These are phyloP conservation scores for Aspergillus homomorphus DNA, from an alignment of 495 filamentous ascomycete species.

Conservation along the genomic window DNA sequence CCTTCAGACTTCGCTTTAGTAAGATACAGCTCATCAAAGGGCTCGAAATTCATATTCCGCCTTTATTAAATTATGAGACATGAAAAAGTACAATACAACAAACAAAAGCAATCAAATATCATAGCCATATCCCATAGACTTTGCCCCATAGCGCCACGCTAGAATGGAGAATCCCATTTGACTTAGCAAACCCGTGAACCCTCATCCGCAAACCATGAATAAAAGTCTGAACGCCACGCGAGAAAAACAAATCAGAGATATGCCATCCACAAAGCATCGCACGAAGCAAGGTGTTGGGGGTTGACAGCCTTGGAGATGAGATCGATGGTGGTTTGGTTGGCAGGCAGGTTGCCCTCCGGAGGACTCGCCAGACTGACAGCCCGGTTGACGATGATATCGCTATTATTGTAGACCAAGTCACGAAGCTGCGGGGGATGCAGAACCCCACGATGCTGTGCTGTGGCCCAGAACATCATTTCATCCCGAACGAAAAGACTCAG, in stretches of 20 bases:
- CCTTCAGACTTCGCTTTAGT: too few relatives aligned
- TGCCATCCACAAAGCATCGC: slow-evolving; percentile 95
- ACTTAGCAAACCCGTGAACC: slow-evolving; percentile 13
- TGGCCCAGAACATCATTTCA: slow-evolving; percentile 98
- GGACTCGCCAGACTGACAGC: slow-evolving; percentile 73
- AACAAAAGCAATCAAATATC: slow-evolving; percentile 23
- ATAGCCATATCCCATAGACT: slow-evolving; percentile 26
- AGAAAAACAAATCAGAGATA: slow-evolving; percentile 62
- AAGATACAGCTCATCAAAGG: too few relatives aligned
- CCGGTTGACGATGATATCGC: slow-evolving; percentile 84
- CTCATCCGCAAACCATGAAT: slow-evolving; percentile 17
- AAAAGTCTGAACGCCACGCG: slow-evolving; percentile 20
- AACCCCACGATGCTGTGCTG: slow-evolving; percentile 66
- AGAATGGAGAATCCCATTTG: slow-evolving; percentile 15
- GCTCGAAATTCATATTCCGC: neutral
- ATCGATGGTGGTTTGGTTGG: slow-evolving; percentile 95
- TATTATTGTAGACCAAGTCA: slow-evolving; percentile 83
- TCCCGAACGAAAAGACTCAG: slow-evolving; percentile 92
- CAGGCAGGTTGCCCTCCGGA: slow-evolving; percentile 69
- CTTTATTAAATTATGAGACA: slow-evolving; percentile 9
- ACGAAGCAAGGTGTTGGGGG: slow-evolving; percentile 75
- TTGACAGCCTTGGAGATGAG: slow-evolving; percentile 80
- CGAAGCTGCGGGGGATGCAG: slow-evolving; percentile 71
- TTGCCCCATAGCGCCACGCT: slow-evolving; percentile 37
- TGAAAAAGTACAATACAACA: slow-evolving; percentile 18